phyloP scores from a whole-genome alignment of 2,329 filamentous ascomycete genomes.

The Trematosphaeria pertusa region DNA sequence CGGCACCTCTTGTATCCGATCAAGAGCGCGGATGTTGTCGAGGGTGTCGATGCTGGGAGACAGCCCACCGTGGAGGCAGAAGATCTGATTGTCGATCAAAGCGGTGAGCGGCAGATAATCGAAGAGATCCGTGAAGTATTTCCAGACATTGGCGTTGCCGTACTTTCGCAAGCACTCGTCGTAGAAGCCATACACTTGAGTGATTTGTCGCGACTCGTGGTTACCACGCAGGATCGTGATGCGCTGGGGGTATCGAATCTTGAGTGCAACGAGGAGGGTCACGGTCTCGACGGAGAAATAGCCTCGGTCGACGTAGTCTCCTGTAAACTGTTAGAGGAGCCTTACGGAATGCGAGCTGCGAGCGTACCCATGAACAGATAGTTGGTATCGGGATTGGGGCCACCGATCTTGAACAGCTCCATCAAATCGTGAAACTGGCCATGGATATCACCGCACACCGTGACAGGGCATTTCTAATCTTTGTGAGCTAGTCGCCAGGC shows the following conservation, averaged over 20 bases:
- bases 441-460: constrained; percentile 98
- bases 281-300: constrained; percentile 99
- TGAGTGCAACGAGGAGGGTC: constrained; percentile 90
- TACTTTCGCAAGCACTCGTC: constrained; percentile 97
- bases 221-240: constrained; percentile 96
- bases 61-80: constrained; percentile 75
- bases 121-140: constrained; percentile 79
- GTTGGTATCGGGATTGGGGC: constrained; percentile 97
- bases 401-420: constrained; percentile 99
- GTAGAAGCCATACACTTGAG: constrained; percentile 97
- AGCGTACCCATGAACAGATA: constrained; percentile 93
- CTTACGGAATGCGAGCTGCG: not conserved
- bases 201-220: constrained; percentile 96
- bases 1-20: constrained; percentile 71
- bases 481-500: constrained; percentile 22
- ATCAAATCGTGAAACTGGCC: constrained; percentile 99
- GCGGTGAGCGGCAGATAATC: constrained; percentile 78
- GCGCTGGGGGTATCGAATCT: constrained; percentile 95
- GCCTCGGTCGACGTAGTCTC: constrained; percentile 96
- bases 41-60: constrained; percentile 77
- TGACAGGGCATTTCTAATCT: constrained; percentile 87
- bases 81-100: constrained; percentile 75
- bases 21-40: constrained; percentile 67
- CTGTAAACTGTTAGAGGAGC: constrained; percentile 49
- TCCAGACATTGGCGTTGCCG: constrained; percentile 81